Evolutionary conservation across 2,329 filamentous ascomycete genomes (phyloP), one percentile per base, ranked within the genome.

Genomic region (Colletotrichum magnum): DNA sequence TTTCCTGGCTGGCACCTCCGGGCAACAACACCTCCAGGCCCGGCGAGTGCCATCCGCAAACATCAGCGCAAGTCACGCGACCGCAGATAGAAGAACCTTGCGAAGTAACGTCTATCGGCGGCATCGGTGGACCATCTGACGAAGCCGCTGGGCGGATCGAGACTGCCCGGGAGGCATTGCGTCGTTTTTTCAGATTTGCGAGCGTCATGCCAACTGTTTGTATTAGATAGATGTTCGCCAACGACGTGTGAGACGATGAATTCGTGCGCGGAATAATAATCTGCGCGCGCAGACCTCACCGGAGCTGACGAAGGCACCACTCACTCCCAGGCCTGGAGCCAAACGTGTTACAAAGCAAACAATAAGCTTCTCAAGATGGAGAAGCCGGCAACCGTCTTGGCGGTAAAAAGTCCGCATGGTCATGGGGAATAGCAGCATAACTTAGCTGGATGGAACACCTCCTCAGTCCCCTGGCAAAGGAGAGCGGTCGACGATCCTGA

Each of bases 381-480:
- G 16, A 36, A 50, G 53, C 60, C 60, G 65, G 60, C 53, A 58
- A 50, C 60, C 60, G 53, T 64, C 65, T 68, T 64, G 65, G 60
- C 60, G 21, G 13, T 18, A 28, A 43, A 24, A 39, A 6, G 13
- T 21, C 32, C 6, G 47, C 59, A 64, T 58, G 53, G 60, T 36
- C 18, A 58, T 48, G 52, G 48, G 39, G 41, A 45, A 32, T 26
- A 32, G 10, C 24, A 28, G 59, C 51, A 50, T 62, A 51, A 56
- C 28, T 9, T 32, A 9, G 9, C 28, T 32, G 21, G n/a, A 12
- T 15, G 52, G 45, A 28, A 26, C 26, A 18, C n/a, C 56, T 56
- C 39, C 16, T 28, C 36, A 56, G 18, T n/a, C 47, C 50, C 53
- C 9, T 28, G 18, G 16, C 16, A 48, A 50, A 53, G 39, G 47